phyloP scores from a whole-genome alignment of 2,329 filamentous ascomycete genomes.

The Apiospora sp. region DNA sequence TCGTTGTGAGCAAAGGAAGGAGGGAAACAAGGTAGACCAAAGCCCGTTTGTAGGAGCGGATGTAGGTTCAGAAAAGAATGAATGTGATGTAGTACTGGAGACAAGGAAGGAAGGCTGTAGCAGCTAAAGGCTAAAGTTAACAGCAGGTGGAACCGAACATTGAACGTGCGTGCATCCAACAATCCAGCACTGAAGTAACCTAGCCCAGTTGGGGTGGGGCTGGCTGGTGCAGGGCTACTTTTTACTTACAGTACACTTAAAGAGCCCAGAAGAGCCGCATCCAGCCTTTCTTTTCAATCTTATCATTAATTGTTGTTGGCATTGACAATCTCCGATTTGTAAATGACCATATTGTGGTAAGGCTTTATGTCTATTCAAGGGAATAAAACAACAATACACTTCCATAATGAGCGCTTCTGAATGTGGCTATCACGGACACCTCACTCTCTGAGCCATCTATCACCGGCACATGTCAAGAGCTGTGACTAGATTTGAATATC shows the following conservation, averaged over 20 bases:
- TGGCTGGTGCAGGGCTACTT: background rate
- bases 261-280: conserved; percentile 3
- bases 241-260: background rate
- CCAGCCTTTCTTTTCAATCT: background rate
- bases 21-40: background rate
- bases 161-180: background rate
- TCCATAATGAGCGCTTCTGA: background rate
- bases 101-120: conserved; percentile 4
- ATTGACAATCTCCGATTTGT: background rate
- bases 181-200: background rate
- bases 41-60: background rate
- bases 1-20: background rate
- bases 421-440: background rate
- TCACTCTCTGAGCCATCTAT: background rate
- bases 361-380: background rate
- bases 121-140: background rate
- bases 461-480: background rate
- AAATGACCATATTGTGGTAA: background rate
- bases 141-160: background rate
- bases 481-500: background rate
- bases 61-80: background rate
- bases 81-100: conserved; percentile 1
- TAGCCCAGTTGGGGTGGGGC: background rate
- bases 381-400: too few relatives aligned
- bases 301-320: too few relatives aligned